Conservation (phyloP, 2,329 filamentous ascomycete genomes). For the Talaromyces sp. region DNA sequence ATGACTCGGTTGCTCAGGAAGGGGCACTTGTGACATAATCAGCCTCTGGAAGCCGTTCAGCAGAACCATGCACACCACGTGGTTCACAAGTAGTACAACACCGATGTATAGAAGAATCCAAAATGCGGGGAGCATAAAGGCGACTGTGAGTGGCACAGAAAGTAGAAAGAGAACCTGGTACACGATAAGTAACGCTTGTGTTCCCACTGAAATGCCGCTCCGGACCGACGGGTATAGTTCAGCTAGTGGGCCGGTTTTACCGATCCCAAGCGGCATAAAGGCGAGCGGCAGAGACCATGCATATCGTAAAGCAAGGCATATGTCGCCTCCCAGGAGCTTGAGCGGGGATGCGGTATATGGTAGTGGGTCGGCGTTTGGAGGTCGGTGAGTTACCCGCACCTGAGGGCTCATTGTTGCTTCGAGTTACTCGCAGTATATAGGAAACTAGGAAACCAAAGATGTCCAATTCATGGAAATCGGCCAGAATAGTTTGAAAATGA, state of each 20-base stretch:
- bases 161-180: slow-evolving; percentile 65
- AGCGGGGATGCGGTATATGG: slow-evolving; percentile 45
- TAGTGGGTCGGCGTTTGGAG: slow-evolving; percentile 27
- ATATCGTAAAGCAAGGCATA: slow-evolving; percentile 40
- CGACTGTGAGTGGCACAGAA: slow-evolving; percentile 54
- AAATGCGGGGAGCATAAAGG: slow-evolving; percentile 47
- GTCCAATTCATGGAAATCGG: too few relatives aligned
- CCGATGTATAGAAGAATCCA: slow-evolving; percentile 33
- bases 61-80: slow-evolving; percentile 32
- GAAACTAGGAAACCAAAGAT: too few relatives aligned
- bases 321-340: slow-evolving; percentile 42
- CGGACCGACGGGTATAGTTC: slow-evolving; percentile 63
- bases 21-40: slow-evolving; percentile 34
- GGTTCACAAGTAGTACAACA: slow-evolving; percentile 32
- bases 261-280: slow-evolving; percentile 60
- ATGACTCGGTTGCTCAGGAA: slow-evolving; percentile 39
- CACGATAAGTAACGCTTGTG: slow-evolving; percentile 63
- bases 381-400: slow-evolving; percentile 12
- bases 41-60: slow-evolving; percentile 55
- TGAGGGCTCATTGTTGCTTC: slow-evolving; percentile 8
- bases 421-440: background rate
- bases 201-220: slow-evolving; percentile 60
- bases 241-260: slow-evolving; percentile 58
- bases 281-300: slow-evolving; percentile 57
- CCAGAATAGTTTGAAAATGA: too few relatives aligned